These are phyloP conservation scores for Olyra latifolia DNA, from an alignment of 176 grass and related monocot genomes.

Conservation along the genomic window DNA sequence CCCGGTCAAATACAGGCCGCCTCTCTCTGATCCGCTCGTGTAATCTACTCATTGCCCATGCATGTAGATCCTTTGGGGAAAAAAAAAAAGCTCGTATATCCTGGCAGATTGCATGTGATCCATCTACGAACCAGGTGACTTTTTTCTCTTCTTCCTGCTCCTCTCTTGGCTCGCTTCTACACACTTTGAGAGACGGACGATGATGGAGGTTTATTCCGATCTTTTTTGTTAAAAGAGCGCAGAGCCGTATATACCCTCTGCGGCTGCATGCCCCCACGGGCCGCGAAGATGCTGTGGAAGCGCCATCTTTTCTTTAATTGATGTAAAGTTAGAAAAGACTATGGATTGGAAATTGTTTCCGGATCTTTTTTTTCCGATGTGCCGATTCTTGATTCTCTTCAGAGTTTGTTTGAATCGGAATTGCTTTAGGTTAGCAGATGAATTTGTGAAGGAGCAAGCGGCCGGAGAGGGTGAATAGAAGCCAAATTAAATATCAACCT, in stretches of 20 bases:
- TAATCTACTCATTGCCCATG: constrained; percentile 40
- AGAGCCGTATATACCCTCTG: constrained; percentile 7
- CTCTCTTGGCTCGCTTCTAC: neutral
- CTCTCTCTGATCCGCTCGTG: constrained; percentile 15
- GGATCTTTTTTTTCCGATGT: no score
- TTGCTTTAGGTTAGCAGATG: no score
- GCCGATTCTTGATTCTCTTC: no score
- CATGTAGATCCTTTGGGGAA: constrained; percentile 31
- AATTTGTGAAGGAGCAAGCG: no score
- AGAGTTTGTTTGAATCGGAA: no score
- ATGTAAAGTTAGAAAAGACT: neutral
- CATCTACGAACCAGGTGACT: constrained; percentile 16
- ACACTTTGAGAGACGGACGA: constrained; percentile 30
- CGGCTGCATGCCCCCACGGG: neutral
- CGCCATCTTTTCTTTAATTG: neutral
- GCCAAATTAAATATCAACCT: no score
- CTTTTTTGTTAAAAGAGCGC: constrained; percentile 32
- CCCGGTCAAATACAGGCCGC: constrained; percentile 31
- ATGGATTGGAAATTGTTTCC: neutral
- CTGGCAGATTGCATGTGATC: constrained; percentile 29
- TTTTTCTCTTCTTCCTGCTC: neutral
- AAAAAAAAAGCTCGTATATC: constrained; percentile 36
- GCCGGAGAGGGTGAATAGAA: no score
- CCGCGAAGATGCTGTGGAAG: neutral
- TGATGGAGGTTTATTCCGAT: constrained; percentile 20